Conservation (phyloP, 2,329 filamentous ascomycete genomes). For the Chrysosporium queenslandicum region DNA sequence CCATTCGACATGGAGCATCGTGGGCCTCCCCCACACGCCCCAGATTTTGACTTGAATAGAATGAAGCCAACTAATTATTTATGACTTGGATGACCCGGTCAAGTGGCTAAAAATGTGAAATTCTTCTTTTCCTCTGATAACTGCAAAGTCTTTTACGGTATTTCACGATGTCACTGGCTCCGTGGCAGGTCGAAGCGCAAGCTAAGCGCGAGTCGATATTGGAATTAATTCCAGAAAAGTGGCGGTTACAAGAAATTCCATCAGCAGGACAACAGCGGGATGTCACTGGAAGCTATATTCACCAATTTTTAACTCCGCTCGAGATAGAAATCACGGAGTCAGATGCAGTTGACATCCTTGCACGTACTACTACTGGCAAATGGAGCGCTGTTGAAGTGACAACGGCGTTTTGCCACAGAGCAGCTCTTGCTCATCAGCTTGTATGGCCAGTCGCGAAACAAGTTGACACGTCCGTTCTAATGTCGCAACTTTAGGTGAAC, state of each 20-base stretch:
- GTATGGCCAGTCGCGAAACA: not conserved
- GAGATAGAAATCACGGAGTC: constrained; percentile 11
- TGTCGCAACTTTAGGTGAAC: not conserved
- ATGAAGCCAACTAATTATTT: no score
- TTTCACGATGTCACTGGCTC: constrained; percentile 24
- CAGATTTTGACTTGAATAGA: no score
- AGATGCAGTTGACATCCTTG: constrained; percentile 7
- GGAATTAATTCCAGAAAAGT: constrained; percentile 10
- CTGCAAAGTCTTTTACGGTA: constrained; percentile 10
- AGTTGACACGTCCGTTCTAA: not conserved
- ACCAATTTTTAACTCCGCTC: constrained; percentile 6
- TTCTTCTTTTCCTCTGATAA: not conserved
- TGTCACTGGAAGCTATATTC: constrained; percentile 12
- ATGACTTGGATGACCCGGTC: no score
- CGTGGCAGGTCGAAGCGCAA: constrained; percentile 6
- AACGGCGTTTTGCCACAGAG: constrained; percentile 11
- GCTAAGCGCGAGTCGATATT: constrained; percentile 9
- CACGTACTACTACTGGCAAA: constrained; percentile 8
- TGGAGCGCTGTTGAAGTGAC: constrained; percentile 12
- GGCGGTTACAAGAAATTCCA: constrained; percentile 11
- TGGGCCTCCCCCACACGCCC: not conserved
- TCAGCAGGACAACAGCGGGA: constrained; percentile 7
- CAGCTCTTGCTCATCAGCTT: constrained; percentile 15
- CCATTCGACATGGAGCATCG: not conserved
- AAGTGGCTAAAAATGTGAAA: not conserved